Conservation (phyloP, 164 flowering plant species). For the Aristolochia contorta region DNA sequence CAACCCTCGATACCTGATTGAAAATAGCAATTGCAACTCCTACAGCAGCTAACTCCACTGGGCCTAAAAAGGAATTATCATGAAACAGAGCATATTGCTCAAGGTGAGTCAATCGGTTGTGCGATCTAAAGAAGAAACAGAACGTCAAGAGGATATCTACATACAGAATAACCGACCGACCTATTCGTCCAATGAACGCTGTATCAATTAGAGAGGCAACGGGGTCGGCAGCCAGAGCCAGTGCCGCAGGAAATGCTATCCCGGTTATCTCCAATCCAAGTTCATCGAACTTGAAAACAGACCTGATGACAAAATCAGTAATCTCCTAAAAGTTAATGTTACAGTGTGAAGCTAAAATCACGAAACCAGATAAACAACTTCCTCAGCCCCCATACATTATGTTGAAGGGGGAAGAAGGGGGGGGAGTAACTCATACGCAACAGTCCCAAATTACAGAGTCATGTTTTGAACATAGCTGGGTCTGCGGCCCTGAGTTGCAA, state of each 20-base stretch:
- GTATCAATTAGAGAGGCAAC: conserved; percentile 83
- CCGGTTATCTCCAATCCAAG: conserved; percentile 58
- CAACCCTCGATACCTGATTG: conserved; percentile 47
- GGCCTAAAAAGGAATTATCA: conserved; percentile 25
- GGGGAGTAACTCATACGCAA: background rate
- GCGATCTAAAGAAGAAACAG: background rate
- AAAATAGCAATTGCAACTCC: conserved; percentile 55
- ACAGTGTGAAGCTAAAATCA: background rate
- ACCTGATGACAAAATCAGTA: conserved; percentile 19
- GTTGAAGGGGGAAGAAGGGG: no score
- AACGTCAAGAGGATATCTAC: background rate
- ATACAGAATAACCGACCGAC: conserved; percentile 16
- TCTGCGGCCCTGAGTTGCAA: no score
- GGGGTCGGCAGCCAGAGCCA: conserved; percentile 81
- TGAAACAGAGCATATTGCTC: background rate
- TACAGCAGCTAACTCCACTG: conserved; percentile 63
- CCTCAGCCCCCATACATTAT: background rate
- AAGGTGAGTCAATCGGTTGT: background rate
- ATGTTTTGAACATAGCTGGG: background rate
- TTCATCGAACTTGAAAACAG: conserved; percentile 49
- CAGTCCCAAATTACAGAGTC: background rate
- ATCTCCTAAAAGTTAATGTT: background rate
- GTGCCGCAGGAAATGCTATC: conserved; percentile 77
- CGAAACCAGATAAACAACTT: no score
- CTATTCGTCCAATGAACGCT: conserved; percentile 79